Percentiles rank a stretch among this genome's conserved stretches.
phyloP scores from a whole-genome alignment of 345 rosid species.

The rapeseed (Brassica napus) region Da-Ae NC_063445.1:28724001-28724500 shows the following conservation, averaged over 20 bases:
- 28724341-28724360: background rate
- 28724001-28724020: background rate
- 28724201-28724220: too few species aligned
- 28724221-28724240: too few species aligned
- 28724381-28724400: background rate
- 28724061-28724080: slow-evolving; percentile 35
- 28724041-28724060: background rate
- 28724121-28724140: background rate
- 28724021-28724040: background rate
- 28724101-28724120: slow-evolving; percentile 30
- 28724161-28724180: background rate
- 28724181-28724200: background rate
- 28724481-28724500: too few species aligned
- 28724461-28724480: too few species aligned
- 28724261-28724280: slow-evolving; percentile 6
- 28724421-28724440: background rate
- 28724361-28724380: too few species aligned
- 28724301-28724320: slow-evolving; percentile 2
- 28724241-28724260: slow-evolving; percentile 9
- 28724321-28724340: slow-evolving; percentile 17
- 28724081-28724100: slow-evolving; percentile 41
- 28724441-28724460: background rate
- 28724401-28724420: background rate
- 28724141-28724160: too few species aligned
- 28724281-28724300: slow-evolving; percentile 13